Evolutionary conservation across 345 rosid species (phyloP).

Genomic region (Aurinia saxatilis): DNA sequence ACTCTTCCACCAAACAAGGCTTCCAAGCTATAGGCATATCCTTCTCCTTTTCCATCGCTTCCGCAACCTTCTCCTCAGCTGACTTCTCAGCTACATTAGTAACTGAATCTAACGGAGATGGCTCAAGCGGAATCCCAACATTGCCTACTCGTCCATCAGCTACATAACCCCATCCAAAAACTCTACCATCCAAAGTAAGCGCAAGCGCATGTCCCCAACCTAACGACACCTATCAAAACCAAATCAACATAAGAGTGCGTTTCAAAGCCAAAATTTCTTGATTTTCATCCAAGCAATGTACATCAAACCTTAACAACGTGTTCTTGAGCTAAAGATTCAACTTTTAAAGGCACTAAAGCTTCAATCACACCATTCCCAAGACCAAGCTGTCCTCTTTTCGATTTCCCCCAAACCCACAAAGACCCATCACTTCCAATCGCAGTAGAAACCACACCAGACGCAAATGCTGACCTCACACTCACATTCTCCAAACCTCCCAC

Average conservation of each 20-base stretch:
- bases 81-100: slow-evolving; percentile 25
- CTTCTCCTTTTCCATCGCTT: slow-evolving; percentile 72
- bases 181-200: slow-evolving; percentile 52
- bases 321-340: slow-evolving; percentile 53
- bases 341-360: slow-evolving; percentile 51
- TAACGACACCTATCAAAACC: slow-evolving; percentile 59
- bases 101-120: slow-evolving; percentile 48
- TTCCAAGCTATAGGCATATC: slow-evolving; percentile 85
- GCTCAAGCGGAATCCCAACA: slow-evolving; percentile 39
- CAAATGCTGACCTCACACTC: slow-evolving; percentile 50
- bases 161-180: slow-evolving; percentile 90
- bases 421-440: slow-evolving; percentile 77
- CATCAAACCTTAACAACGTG: slow-evolving; percentile 77
- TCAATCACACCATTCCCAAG: slow-evolving; percentile 58
- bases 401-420: slow-evolving; percentile 95
- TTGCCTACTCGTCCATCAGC: slow-evolving; percentile 88
- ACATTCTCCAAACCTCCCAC: slow-evolving; percentile 60
- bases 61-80: slow-evolving; percentile 56
- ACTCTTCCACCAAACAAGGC: slow-evolving; percentile 63
- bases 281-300: no score
- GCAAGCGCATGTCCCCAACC: slow-evolving; percentile 98
- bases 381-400: slow-evolving; percentile 97
- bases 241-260: not conserved
- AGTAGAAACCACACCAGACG: slow-evolving; percentile 82
- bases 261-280: no score